Base-by-base conservation (phyloP, 2,329 filamentous ascomycete genomes). In the Aspergillus carbonarius region DNA sequence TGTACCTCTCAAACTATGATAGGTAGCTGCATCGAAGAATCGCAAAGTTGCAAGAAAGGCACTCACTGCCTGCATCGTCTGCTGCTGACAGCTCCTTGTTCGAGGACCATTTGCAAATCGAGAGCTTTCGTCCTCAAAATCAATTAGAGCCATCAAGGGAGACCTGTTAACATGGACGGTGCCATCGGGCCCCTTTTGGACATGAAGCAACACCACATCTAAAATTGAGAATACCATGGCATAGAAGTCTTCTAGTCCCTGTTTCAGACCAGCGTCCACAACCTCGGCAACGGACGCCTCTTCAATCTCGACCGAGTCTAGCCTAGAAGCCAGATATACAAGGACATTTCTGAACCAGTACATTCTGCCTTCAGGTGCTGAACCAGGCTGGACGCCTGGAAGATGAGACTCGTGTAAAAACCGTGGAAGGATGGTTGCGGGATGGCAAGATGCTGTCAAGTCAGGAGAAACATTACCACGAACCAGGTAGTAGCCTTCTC, bases 191-290 rank as follows among this genome's bases (percentile, higher is more conserved):
- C 30, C n/a, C 12, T 32, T 55, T n/a, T 57, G 34, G 12, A 61
- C 60, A 23, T 58, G 58, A 12, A 65, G 44, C 13, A 66, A 23
- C 17, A 66, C 32, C 34, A 63, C 47, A 30, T 65, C 63, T 27
- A 62, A 3, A 13, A 66, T 58, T 2, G 64, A 65, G 42, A 65
- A 63, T 2, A 64, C 61, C 50, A 66, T 51, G 8, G 57, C 64
- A 51, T 57, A 50, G 39, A 66, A 66, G 5, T 52, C 27, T 2
- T 51, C 50, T 3, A 42, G 17, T 15, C 61, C 63, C 18, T 59
- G 57, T n/a, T 23, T 17, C 12, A 66, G 53, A 10, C 64, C 64
- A 30, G 42, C 23, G 4, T 64, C 44, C 8, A 64, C 63, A 1
- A 54, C 58, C 13, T 57, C 49, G 18, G 57, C 58, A 32, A 65